Evolutionary conservation across 2,329 filamentous ascomycete genomes (phyloP).

Genomic region (Helotiales sp.): DNA sequence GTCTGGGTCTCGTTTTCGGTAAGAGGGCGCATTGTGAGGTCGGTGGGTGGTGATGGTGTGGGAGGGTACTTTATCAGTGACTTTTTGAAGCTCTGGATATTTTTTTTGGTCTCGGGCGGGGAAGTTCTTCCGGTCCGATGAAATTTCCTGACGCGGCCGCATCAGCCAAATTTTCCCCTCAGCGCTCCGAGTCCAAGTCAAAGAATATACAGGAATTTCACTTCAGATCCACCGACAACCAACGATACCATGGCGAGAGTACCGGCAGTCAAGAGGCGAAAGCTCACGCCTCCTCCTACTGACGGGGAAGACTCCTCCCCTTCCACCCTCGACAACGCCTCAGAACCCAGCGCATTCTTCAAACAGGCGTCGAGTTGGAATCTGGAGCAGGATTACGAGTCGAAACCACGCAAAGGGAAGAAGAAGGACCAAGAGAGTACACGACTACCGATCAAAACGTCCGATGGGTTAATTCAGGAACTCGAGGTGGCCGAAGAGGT

Average conservation of each 20-base stretch:
- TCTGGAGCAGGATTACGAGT: conserved; percentile 90
- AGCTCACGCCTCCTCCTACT: conserved; percentile 57
- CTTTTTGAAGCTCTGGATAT: conserved; percentile 8
- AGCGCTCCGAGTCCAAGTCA: not conserved
- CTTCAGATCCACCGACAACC: not conserved
- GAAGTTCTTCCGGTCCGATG: conserved; percentile 30
- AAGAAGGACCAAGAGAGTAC: conserved; percentile 74
- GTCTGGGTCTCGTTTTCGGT: conserved; percentile 81
- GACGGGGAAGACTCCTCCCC: conserved; percentile 50
- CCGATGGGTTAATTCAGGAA: conserved; percentile 73
- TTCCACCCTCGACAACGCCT: conserved; percentile 39
- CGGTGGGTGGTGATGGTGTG: conserved; percentile 9
- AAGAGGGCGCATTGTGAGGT: conserved; percentile 71
- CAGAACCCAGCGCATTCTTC: conserved; percentile 57
- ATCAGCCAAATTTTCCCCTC: conserved; percentile 22
- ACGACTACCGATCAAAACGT: conserved; percentile 84
- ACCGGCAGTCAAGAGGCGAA: conserved; percentile 58
- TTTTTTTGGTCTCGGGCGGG: conserved; percentile 34
- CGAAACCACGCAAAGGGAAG: conserved; percentile 73
- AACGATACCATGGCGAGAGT: conserved; percentile 38
- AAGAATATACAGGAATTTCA: not conserved
- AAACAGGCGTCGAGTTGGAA: conserved; percentile 83
- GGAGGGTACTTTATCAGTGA: conserved; percentile 3
- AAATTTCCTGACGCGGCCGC: conserved; percentile 38
- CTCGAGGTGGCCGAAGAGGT: conserved; percentile 55